Evolutionary conservation across 805 yeast species (phyloP), one percentile per base, ranked within the genome.

Genomic region (Komagataella pseudopastoris): DNA sequence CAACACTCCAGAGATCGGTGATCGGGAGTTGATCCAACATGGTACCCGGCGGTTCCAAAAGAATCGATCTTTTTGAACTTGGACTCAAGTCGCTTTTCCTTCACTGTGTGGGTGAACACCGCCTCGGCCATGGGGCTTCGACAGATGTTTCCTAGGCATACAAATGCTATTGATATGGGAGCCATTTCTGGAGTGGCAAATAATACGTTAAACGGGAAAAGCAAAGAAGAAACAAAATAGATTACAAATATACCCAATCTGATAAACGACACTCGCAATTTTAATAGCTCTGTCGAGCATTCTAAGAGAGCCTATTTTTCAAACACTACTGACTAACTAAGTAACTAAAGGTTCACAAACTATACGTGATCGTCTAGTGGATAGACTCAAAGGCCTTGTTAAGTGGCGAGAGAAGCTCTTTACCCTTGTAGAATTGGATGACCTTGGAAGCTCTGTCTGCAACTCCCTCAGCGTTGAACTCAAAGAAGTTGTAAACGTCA

Each of bases 91-190:
- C 83, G 82, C 18, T 67, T 64, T 47, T 77, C 63, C 46, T 77
- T 64, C 7, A 87, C 95, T 14, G 71, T 69, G 53, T 86, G 80
- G 49, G 71, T 72, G 67, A 90, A 88, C 1, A 89, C 87, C 0
- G 96, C 96, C 68, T 91, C 97, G 0, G 98, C 97, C 98, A 90
- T 91, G 12, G 98, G 98, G 2, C 96, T 88, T 49, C 97, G 90
- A 62, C 97, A 81, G 83, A 87, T 87, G 65, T 90, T 90, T 3
- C 97, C 97, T 23, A 88, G 71, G 61, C 97, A 90, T 1, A 89
- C 91, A 63, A 90, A 89, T 0, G 95, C 96, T 8, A 90, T 95
- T 1, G 85, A 74, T 3, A 78, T 62, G 45, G 39, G 39, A 10
- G 39, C 39, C 39, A 30, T 30, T 14, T 44, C n/a, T 44, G 46